These are phyloP conservation scores for Porogramme epimiltina DNA, from an alignment of 1,284 basidiomycete species.

Conservation along the genomic window DNA sequence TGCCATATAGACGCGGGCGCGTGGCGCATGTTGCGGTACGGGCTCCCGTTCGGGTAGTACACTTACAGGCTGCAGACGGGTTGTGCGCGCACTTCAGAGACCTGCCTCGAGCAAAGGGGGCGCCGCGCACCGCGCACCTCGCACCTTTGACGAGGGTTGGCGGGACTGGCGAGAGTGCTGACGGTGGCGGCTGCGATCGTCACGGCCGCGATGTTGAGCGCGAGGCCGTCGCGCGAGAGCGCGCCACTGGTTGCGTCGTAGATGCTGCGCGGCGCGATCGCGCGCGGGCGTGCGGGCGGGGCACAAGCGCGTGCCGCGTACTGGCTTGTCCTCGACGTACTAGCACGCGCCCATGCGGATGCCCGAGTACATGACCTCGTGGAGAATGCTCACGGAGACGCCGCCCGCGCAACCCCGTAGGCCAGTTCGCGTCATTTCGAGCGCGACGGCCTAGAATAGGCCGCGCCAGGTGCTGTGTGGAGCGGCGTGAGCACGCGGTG, in stretches of 20 bases:
- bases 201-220: conserved; percentile 38
- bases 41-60: conserved; percentile 36
- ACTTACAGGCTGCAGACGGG: conserved; percentile 45
- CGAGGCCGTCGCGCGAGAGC: conserved; percentile 34
- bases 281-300: no score
- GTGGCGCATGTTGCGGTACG: conserved; percentile 36
- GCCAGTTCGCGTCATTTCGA: conserved; percentile 37
- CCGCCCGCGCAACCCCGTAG: conserved; percentile 35
- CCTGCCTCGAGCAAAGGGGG: background rate
- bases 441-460: conserved; percentile 37
- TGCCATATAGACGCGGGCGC: conserved; percentile 36
- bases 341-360: conserved; percentile 41
- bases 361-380: conserved; percentile 40
- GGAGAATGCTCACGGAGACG: conserved; percentile 38
- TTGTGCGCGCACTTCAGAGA: conserved; percentile 17
- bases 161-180: conserved; percentile 40
- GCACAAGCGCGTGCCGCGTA: background rate
- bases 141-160: conserved; percentile 42
- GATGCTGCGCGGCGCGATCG: conserved; percentile 21
- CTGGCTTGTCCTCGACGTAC: conserved; percentile 41
- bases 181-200: conserved; percentile 38
- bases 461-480: conserved; percentile 30
- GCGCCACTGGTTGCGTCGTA: conserved; percentile 28
- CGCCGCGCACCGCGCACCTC: no score
- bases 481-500: background rate